Percentiles rank a stretch among this genome's conserved stretches.
These are phyloP conservation scores for Penicillium sp. DNA, from an alignment of 2,329 filamentous ascomycete genomes.

Conservation along the genomic window DNA sequence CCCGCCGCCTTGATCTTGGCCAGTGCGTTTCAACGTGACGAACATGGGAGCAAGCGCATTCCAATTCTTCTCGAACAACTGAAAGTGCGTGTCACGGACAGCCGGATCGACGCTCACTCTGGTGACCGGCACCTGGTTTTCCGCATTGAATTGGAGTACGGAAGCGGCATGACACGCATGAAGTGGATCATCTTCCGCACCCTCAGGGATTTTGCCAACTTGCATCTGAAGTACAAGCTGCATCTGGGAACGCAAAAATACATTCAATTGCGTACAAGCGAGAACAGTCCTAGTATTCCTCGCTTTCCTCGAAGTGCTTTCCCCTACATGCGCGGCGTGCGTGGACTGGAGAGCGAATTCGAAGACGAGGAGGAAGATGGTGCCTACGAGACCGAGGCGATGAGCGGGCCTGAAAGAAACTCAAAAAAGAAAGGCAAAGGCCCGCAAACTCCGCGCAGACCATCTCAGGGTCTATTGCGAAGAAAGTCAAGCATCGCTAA, in stretches of 20 bases:
- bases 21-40: slow-evolving; percentile 96
- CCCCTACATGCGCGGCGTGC: slow-evolving; percentile 76
- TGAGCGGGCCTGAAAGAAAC: slow-evolving; percentile 61
- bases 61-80: slow-evolving; percentile 92
- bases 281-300: slow-evolving; percentile 71
- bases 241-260: slow-evolving; percentile 79
- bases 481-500: slow-evolving; percentile 51
- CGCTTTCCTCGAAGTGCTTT: slow-evolving; percentile 85
- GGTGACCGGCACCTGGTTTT: slow-evolving; percentile 74
- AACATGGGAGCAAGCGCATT: slow-evolving; percentile 90
- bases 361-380: slow-evolving; percentile 58
- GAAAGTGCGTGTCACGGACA: slow-evolving; percentile 80
- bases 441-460: slow-evolving; percentile 36
- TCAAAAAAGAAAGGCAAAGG: slow-evolving; percentile 44
- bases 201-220: slow-evolving; percentile 80
- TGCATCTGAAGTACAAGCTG: slow-evolving; percentile 90
- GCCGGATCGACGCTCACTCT: slow-evolving; percentile 55
- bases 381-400: slow-evolving; percentile 52
- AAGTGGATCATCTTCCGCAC: slow-evolving; percentile 88
- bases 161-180: slow-evolving; percentile 92
- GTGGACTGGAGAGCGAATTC: slow-evolving; percentile 73
- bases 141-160: slow-evolving; percentile 89
- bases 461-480: slow-evolving; percentile 53
- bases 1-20: slow-evolving; percentile 91
- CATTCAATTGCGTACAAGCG: slow-evolving; percentile 62